Evolutionary conservation across 23 red algal species (phyloP), one percentile per base, ranked within the genome.

Genomic region (Gracilariopsis chorda): DNA sequence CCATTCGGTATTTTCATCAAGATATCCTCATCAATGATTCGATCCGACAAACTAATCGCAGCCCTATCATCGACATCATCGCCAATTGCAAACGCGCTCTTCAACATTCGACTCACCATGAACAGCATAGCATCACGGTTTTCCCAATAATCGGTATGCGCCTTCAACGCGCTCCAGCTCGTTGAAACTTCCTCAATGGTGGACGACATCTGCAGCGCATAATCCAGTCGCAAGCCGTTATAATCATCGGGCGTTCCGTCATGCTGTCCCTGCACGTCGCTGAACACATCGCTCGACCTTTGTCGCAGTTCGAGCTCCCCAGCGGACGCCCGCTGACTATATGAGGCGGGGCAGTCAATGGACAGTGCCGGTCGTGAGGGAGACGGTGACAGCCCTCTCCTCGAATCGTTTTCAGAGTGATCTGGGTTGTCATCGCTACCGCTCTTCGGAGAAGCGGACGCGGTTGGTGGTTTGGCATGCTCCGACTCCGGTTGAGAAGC

Each of bases 91-190:
- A 52, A 58, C 62, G 88, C 7, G 28, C 69, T 78, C 48, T 87
- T 86, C 60, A 94, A 24, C 92, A 94, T 82, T 12, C 61, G 44
- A 24, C 71, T 52, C 19, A 95, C 62, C 72, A 95, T 60, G 70
- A 89, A 74, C 55, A 95, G 86, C 78, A 87, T 87, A 2, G 78
- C 70, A 48, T 95, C 93, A 2, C 93, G 79, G 43, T 88, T 90
- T 36, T 73, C 82, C 93, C 93, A 95, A 77, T 90, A 95, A 33
- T 95, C 93, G 0, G 80, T 91, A 76, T 95, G 93, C n/a, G 93
- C 86, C 45, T 71, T 83, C 51, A 91, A 57, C 49, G 93, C 93
- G 30, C 85, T 91, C 77, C 87, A 95, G 49, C 80, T 88, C 67
- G 84, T 90, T 28, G 74, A 83, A 28, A 95, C 61, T 27, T 95